phyloP scores from a whole-genome alignment of 2,329 filamentous ascomycete species.

The Trichoderma koningiopsis region DNA sequence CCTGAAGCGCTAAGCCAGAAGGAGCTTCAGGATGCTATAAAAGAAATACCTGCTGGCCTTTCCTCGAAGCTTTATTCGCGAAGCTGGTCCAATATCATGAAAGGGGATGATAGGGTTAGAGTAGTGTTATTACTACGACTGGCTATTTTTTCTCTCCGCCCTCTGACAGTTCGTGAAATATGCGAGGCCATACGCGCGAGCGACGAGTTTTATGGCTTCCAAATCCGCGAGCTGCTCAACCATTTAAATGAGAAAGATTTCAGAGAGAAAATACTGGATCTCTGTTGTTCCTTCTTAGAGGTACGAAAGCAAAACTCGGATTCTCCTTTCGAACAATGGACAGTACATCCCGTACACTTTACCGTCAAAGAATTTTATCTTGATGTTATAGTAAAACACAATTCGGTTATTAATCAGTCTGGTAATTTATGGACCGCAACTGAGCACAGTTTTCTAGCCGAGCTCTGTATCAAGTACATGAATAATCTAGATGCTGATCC shows the following conservation, averaged over 20 bases:
- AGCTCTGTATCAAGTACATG: too few relatives aligned
- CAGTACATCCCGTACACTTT: conserved; percentile 30
- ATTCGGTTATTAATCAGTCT: too few relatives aligned
- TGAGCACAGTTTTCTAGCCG: background rate
- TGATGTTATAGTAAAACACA: too few relatives aligned
- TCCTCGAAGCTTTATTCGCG: conserved; percentile 39
- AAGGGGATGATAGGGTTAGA: conserved; percentile 28
- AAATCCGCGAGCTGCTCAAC: conserved; percentile 33
- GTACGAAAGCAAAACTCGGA: background rate
- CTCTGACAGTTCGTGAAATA: conserved; percentile 32
- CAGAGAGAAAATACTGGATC: conserved; percentile 34
- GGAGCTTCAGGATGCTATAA: conserved; percentile 32
- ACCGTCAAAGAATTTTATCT: conserved; percentile 29
- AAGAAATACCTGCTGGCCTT: conserved; percentile 35
- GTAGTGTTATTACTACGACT: conserved; percentile 37
- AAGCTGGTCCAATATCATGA: conserved; percentile 35
- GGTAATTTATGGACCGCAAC: background rate
- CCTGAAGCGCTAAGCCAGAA: conserved; percentile 33
- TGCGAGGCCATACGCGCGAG: conserved; percentile 33
- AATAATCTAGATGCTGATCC: too few relatives aligned
- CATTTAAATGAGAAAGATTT: conserved; percentile 35
- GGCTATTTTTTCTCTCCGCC: conserved; percentile 32
- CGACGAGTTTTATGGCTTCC: conserved; percentile 28
- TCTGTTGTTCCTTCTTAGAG: conserved; percentile 37
- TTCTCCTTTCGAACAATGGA: background rate